Evolutionary conservation across 2,329 filamentous ascomycete species (phyloP).

Genomic region (Aspergillus transmontanensis): DNA sequence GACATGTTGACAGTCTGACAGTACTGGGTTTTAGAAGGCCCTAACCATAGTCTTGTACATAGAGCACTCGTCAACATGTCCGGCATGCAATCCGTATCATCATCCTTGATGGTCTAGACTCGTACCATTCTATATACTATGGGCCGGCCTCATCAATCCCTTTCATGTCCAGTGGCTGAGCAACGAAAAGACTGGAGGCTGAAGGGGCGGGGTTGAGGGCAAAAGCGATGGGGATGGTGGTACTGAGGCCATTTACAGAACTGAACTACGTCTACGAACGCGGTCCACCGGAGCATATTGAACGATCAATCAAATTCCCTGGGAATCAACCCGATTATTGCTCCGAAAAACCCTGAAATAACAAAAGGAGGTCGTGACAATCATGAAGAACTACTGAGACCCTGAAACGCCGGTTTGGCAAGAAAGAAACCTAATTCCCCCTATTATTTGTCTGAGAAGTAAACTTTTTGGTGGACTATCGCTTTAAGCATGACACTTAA

Average conservation of each 20-base stretch:
- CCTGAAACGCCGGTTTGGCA: slow-evolving; percentile 30
- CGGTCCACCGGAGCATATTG: slow-evolving; percentile 28
- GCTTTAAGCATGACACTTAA: slow-evolving; percentile 37
- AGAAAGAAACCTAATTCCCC: slow-evolving; percentile 27
- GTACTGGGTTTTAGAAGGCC: too few relatives aligned
- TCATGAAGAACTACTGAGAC: slow-evolving; percentile 23
- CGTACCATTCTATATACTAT: background rate
- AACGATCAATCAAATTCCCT: slow-evolving; percentile 18
- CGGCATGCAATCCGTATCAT: background rate
- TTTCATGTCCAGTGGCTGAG: background rate
- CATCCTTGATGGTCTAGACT: background rate
- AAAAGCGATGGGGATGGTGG: background rate
- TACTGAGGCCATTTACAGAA: background rate
- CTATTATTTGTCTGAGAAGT: slow-evolving; percentile 25
- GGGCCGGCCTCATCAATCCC: background rate
- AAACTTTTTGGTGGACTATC: slow-evolving; percentile 23
- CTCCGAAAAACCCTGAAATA: slow-evolving; percentile 28
- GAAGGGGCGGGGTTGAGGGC: too few relatives aligned
- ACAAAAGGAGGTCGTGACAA: slow-evolving; percentile 27
- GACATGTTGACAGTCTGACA: background rate
- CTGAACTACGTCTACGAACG: slow-evolving; percentile 7
- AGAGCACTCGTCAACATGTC: background rate
- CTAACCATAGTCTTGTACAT: too few relatives aligned
- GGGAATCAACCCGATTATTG: slow-evolving; percentile 24
- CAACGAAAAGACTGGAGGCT: background rate